A percentile compares a stretch with the other conserved stretches of the same genome.
phyloP scores from a whole-genome alignment of 129 eudicot genomes.

The Scalesia atractyloides region DNA sequence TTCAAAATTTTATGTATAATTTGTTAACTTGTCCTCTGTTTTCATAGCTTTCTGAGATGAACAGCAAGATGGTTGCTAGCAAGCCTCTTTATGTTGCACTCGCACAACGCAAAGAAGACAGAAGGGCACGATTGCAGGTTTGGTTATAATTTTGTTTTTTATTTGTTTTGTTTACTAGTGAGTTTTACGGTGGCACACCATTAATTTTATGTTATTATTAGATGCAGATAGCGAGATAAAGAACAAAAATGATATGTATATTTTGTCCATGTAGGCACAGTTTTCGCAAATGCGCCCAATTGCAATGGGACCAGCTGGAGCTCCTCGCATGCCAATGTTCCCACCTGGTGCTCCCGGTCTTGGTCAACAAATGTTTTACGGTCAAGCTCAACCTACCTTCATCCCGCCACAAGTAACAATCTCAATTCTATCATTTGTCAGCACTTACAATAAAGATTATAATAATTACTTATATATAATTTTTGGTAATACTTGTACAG shows the following conservation, averaged over 20 bases:
- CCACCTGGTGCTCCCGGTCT: conserved; percentile 92
- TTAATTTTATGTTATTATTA: background rate
- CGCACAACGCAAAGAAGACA: conserved; percentile 92
- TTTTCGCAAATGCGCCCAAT: conserved; percentile 87
- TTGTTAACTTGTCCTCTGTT: conserved; percentile 2
- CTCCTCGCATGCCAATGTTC: conserved; percentile 91
- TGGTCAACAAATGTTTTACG: conserved; percentile 88
- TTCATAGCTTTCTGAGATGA: conserved; percentile 73
- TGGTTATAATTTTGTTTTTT: background rate
- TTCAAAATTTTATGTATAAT: background rate
- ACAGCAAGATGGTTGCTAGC: conserved; percentile 83
- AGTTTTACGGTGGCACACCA: background rate
- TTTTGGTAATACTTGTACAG: conserved; percentile 31
- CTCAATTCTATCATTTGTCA: background rate
- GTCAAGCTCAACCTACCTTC: conserved; percentile 87
- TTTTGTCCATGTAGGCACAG: conserved; percentile 62
- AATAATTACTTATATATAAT: background rate
- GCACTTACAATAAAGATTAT: too few species aligned
- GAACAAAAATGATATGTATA: background rate
- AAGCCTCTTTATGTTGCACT: conserved; percentile 90
- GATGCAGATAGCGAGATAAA: background rate
- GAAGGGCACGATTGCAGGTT: conserved; percentile 95
- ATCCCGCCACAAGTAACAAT: conserved; percentile 87
- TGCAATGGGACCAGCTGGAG: conserved; percentile 71
- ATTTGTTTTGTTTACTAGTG: background rate